Percentiles rank a stretch among this genome's conserved stretches.
phyloP scores from a whole-genome alignment of 305 asterid species.

The Fraxinus xanthoxyloides region DNA sequence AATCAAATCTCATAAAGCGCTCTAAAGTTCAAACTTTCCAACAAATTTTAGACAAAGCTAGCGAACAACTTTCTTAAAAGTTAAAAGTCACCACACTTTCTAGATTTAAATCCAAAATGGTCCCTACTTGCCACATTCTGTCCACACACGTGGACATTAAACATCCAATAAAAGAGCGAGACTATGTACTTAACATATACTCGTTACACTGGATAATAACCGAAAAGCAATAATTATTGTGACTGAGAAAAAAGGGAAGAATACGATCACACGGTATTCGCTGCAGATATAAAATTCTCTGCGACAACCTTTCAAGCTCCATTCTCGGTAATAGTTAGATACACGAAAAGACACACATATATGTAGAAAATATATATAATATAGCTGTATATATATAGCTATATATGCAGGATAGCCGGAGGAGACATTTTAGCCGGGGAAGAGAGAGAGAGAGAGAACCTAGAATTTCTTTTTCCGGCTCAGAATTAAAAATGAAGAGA shows the following conservation, averaged over 20 bases:
- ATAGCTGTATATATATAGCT: slow-evolving; percentile 2
- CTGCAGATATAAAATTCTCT: slow-evolving; percentile 31
- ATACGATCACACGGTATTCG: slow-evolving; percentile 24
- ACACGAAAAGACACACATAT: neutral
- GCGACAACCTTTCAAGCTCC: slow-evolving; percentile 24
- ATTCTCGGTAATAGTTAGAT: slow-evolving; percentile 3
- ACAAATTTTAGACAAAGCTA: neutral
- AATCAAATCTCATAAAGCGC: neutral
- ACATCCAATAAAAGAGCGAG: neutral
- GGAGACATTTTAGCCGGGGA: slow-evolving; percentile 30
- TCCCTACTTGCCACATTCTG: neutral
- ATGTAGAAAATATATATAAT: neutral
- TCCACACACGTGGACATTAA: neutral
- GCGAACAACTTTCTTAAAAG: neutral
- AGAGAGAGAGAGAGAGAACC: slow-evolving; percentile 1
- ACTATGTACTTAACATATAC: neutral
- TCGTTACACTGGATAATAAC: slow-evolving; percentile 19
- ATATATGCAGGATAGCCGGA: slow-evolving; percentile 4
- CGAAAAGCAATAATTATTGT: neutral
- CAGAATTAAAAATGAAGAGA: slow-evolving; percentile 17
- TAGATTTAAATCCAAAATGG: neutral
- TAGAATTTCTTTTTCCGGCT: slow-evolving; percentile 24
- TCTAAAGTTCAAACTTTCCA: neutral
- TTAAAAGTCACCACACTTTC: neutral
- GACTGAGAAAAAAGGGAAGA: neutral